A percentile compares a stretch with the other conserved stretches of the same genome.
Evolutionary conservation across 2,329 filamentous ascomycete species (phyloP).

Genomic region (Hawksworthiomyces lignivorus): DNA sequence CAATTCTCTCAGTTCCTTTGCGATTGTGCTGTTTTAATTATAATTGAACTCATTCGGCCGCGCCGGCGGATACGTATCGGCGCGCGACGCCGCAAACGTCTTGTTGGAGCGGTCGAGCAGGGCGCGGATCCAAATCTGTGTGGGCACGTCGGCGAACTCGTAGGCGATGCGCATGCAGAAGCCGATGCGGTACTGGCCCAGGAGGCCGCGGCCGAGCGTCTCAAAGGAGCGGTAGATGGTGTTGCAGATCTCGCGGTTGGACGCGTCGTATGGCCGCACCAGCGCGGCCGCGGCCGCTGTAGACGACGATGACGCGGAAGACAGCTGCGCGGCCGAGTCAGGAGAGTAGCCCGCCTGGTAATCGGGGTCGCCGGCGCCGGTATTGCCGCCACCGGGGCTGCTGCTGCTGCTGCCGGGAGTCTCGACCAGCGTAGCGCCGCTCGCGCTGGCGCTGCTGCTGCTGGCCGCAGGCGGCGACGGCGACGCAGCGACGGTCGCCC

Average conservation of each 20-base stretch:
- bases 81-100: slow-evolving; percentile 25
- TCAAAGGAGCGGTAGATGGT: slow-evolving; percentile 32
- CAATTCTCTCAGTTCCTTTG: too few relatives aligned
- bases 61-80: slow-evolving; percentile 6
- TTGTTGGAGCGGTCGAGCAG: slow-evolving; percentile 24
- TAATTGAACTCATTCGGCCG: slow-evolving; percentile 11
- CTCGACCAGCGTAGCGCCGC: too few relatives aligned
- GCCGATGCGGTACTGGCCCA: slow-evolving; percentile 32
- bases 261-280: slow-evolving; percentile 16
- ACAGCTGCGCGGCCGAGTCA: too few relatives aligned
- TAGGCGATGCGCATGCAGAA: slow-evolving; percentile 31
- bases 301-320: too few relatives aligned
- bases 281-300: not conserved
- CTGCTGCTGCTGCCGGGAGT: not conserved
- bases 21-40: not conserved
- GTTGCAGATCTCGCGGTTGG: slow-evolving; percentile 21
- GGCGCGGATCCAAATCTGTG: slow-evolving; percentile 27
- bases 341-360: too few relatives aligned
- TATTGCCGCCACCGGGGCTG: not conserved
- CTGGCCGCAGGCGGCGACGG: too few relatives aligned
- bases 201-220: slow-evolving; percentile 26
- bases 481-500: too few relatives aligned
- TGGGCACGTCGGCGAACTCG: slow-evolving; percentile 27
- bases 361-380: not conserved
- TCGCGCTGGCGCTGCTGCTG: too few relatives aligned